Base-by-base conservation (phyloP, 2,329 filamentous ascomycete genomes). In the Fusarium sp. region DNA sequence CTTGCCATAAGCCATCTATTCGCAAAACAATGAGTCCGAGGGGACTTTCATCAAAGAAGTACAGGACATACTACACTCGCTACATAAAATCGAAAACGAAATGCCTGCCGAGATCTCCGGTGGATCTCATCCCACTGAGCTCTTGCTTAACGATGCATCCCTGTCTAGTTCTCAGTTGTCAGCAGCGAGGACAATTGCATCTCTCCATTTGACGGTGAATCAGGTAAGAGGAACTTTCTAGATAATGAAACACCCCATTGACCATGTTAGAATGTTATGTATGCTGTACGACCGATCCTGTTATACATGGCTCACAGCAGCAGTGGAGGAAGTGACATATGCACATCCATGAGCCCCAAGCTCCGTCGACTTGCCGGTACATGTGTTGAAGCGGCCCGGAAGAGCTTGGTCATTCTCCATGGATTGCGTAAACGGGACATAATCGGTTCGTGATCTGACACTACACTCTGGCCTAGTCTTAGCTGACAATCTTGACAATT, bases 301-400 rank as follows among this genome's bases (percentile, higher is more conserved):
- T 48, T 67, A 2, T 59, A 65, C 44, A 67, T 67, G 62, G 57
- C 62, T 39, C 57, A 49, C 2, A 67, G 52, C 24, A 49, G 61
- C 14, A 59, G 52, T 9, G 45, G 62, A 58, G 47, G 20, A 33
- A 6, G 62, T 52, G 10, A 35, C 56, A 2, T 35, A 24, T 22
- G 44, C 45, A n/a, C 61, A 48, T 37, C 41, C 37, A 51, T 62
- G 24, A 67, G 56, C 4, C 64, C 40, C 9, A 62, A 56, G 2
- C 37, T 67, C 6, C 64, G 64, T 19, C 52, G 61, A n/a, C 64
- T 67, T 14, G 64, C 56, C 8, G 64, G 65, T 13, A 65, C 64
- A 5, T 67, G 64, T 7, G 46, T 67, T 8, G 64, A 67, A n/a
- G 62, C 65, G 1, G 65, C 65, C 9, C 65, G 53, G 2, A 67